phyloP scores from a whole-genome alignment of 2,329 filamentous ascomycete genomes.

The Chrysoporthe deuterocubensis region DNA sequence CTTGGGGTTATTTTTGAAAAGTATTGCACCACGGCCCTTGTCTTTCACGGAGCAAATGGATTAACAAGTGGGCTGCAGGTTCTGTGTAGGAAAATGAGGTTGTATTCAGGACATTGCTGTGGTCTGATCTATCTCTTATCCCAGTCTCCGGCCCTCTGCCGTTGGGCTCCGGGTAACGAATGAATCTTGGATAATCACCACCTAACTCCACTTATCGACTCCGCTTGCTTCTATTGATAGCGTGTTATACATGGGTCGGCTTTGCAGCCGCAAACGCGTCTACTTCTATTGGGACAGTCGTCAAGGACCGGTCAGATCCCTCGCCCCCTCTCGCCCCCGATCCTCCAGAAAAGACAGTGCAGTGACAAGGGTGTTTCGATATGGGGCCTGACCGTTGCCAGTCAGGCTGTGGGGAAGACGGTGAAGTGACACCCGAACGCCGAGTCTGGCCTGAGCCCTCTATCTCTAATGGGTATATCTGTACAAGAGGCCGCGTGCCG shows the following conservation, averaged over 20 bases:
- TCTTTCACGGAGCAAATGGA: background rate
- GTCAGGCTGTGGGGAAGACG: slow-evolving; percentile 10
- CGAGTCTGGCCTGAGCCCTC: slow-evolving; percentile 21
- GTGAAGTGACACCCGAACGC: slow-evolving; percentile 24
- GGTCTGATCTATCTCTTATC: slow-evolving; percentile 21
- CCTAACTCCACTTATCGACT: background rate
- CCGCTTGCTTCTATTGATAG: background rate
- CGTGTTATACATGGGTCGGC: slow-evolving; percentile 1
- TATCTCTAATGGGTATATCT: slow-evolving; percentile 20
- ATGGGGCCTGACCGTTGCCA: slow-evolving; percentile 17
- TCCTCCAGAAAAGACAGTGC: slow-evolving; percentile 13
- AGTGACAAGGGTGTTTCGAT: slow-evolving; percentile 18
- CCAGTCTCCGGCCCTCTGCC: slow-evolving; percentile 8
- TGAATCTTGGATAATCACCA: slow-evolving; percentile 12
- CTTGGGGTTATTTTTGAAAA: slow-evolving; percentile 97
- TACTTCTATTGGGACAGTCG: background rate
- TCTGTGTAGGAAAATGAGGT: slow-evolving; percentile 52
- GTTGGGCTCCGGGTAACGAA: background rate
- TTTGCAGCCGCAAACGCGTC: slow-evolving; percentile 9
- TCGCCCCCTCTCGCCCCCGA: background rate
- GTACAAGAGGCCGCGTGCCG: slow-evolving; percentile 18
- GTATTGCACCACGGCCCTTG: slow-evolving; percentile 54
- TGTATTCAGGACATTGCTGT: slow-evolving; percentile 29
- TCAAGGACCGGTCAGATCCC: slow-evolving; percentile 13
- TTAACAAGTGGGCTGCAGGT: slow-evolving; percentile 43